Evolutionary conservation across 1,139 yeast genomes (phyloP).

Genomic region (Kodamaea anthophila): DNA sequence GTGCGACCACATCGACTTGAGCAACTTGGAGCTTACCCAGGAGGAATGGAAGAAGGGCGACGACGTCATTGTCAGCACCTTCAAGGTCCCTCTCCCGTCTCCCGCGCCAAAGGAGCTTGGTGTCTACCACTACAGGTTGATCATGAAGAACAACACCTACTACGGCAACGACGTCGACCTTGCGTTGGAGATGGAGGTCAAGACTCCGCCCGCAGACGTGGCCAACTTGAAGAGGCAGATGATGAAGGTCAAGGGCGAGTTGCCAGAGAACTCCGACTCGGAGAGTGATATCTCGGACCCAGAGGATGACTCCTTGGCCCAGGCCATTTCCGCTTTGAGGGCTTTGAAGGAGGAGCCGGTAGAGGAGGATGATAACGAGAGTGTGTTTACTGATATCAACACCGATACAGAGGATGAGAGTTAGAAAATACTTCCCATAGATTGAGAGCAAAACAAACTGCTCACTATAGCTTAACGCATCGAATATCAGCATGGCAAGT

Average conservation of each 20-base stretch:
- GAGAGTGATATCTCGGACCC: conserved; percentile 60
- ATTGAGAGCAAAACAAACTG: no score
- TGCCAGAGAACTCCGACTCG: conserved; percentile 25
- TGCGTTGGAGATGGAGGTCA: conserved; percentile 57
- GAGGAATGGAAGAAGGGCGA: conserved; percentile 43
- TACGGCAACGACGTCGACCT: conserved; percentile 69
- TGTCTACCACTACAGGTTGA: conserved; percentile 54
- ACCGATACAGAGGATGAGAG: conserved; percentile 52
- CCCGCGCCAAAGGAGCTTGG: conserved; percentile 72
- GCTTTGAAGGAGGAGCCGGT: conserved; percentile 31
- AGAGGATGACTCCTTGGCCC: conserved; percentile 59
- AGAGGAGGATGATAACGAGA: conserved; percentile 32
- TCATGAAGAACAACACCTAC: conserved; percentile 60
- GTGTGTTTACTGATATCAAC: conserved; percentile 42
- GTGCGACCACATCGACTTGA: conserved; percentile 48
- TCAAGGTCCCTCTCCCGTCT: conserved; percentile 63
- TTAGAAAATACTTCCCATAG: no score
- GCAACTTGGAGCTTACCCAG: conserved; percentile 49
- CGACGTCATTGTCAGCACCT: conserved; percentile 56
- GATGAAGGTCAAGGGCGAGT: conserved; percentile 18
- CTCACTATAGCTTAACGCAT: no score
- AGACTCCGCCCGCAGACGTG: conserved; percentile 35
- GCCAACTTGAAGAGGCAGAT: conserved; percentile 8
- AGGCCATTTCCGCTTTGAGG: conserved; percentile 57
- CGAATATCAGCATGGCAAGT: no score